Base-by-base conservation (phyloP, 2,329 filamentous ascomycete species). In the Fusarium humuli region DNA sequence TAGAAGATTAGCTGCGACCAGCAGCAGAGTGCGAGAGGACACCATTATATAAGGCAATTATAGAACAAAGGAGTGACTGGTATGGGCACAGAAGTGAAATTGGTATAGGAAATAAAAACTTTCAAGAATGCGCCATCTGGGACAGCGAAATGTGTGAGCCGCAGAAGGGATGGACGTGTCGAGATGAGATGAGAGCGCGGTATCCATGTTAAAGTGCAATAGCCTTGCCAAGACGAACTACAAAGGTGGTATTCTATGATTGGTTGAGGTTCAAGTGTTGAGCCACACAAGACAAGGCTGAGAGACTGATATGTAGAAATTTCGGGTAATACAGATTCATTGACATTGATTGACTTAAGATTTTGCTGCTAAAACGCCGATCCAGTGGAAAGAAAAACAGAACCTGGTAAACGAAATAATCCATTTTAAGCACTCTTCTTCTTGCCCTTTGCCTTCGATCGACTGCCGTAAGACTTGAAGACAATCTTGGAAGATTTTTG, bases 1-100 rank as follows among this genome's bases (percentile, higher is more conserved):
- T 65, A 97, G 81, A 32, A 94, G 60, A 79, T 98, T 97, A 75
- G 93, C 91, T 69, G 88, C 80, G 54, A 87, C 77, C 65, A 94
- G 87, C 67, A 87, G 77, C 54, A 83, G 57, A 63, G 78, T 80
- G 61, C 77, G 70, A 52, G 65, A 49, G 63, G 73, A 68, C 59
- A 75, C 72, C 75, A 74, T 78, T 65, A 71, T 57, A 63, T 20
- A 42, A 57, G 34, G 18, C 20, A 45, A 48, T 61, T 52, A 63
- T 55, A 23, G 46, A 27, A 41, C 25, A 54, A 66, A 62, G 27
- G 60, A 70, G 52, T 46, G 49, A 75, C 60, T 57, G 47, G 46
- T 37, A 65, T 42, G 68, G 44, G 44, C 45, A 40, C 16, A 42
- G 42, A 45, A 47, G 41, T 44, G 53, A 49, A 42, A 41, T 52